phyloP scores from a whole-genome alignment of 208 protist species.

The Balamuthia mandrillaris region DNA sequence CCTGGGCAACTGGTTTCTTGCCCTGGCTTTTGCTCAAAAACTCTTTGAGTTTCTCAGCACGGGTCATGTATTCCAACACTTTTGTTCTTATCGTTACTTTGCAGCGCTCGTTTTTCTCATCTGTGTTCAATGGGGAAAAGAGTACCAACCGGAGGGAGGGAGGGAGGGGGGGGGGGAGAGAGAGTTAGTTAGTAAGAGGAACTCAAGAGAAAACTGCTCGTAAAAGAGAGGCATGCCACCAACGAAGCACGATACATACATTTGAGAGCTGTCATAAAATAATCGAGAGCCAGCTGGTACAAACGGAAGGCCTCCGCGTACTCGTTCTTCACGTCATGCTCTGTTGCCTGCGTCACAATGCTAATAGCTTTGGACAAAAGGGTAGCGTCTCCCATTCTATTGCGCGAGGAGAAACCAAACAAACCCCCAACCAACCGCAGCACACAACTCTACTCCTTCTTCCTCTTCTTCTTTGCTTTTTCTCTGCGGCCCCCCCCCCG shows the following conservation, averaged over 20 bases:
- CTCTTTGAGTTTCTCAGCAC: constrained; percentile 92
- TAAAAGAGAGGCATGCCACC: neutral
- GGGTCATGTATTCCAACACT: constrained; percentile 85
- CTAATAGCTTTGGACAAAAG: constrained; percentile 90
- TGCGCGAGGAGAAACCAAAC: too few species aligned
- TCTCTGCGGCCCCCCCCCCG: too few species aligned
- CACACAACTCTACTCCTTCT: too few species aligned
- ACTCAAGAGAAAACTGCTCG: neutral
- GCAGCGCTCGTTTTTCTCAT: constrained; percentile 87
- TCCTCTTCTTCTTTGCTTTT: too few species aligned
- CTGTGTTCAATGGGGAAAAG: too few species aligned
- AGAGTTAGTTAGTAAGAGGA: neutral
- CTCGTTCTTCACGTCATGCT: constrained; percentile 84
- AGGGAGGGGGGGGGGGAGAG: too few species aligned
- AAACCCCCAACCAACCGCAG: too few species aligned
- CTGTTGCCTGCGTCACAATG: constrained; percentile 85
- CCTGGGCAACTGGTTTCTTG: constrained; percentile 59
- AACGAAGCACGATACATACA: constrained; percentile 56
- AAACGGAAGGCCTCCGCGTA: constrained; percentile 86
- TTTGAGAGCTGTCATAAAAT: constrained; percentile 90
- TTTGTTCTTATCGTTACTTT: constrained; percentile 76
- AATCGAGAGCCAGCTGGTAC: constrained; percentile 90
- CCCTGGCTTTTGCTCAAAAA: constrained; percentile 81
- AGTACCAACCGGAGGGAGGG: neutral
- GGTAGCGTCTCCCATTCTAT: constrained; percentile 71